Conservation (phyloP, 495 filamentous ascomycete species). For the Pseudevernia furfuracea region DNA sequence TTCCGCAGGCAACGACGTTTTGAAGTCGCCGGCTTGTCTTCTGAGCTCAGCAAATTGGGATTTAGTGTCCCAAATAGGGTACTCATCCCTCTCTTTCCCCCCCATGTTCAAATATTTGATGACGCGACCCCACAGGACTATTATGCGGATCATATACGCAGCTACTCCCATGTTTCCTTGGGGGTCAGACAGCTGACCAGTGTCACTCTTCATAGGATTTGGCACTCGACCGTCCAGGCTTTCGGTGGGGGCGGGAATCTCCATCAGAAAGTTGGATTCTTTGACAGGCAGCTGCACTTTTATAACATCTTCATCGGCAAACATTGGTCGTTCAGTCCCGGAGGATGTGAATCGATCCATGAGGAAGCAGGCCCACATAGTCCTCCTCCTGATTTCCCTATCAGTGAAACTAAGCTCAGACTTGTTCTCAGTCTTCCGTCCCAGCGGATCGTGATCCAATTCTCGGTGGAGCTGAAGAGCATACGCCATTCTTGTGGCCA, state of each 20-base stretch:
- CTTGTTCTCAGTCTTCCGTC: constrained; percentile 51
- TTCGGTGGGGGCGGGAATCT: constrained; percentile 84
- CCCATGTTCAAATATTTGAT: constrained; percentile 88
- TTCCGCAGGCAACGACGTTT: constrained; percentile 56
- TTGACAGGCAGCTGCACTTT: constrained; percentile 87
- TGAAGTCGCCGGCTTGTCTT: constrained; percentile 63
- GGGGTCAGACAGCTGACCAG: constrained; percentile 57
- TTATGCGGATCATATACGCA: constrained; percentile 80
- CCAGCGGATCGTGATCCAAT: constrained; percentile 73
- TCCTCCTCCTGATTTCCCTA: constrained; percentile 81
- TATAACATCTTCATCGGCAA: constrained; percentile 79
- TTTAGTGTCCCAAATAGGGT: constrained; percentile 71
- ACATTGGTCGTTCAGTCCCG: constrained; percentile 87
- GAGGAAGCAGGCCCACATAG: constrained; percentile 95
- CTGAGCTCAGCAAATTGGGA: constrained; percentile 68
- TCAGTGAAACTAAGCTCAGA: constrained; percentile 81
- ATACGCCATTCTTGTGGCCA: constrained; percentile 94
- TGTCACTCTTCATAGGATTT: constrained; percentile 55
- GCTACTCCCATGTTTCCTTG: constrained; percentile 89
- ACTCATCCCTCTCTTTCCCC: constrained; percentile 70
- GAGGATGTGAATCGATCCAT: constrained; percentile 98
- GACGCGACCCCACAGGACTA: constrained; percentile 83
- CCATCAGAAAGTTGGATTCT: constrained; percentile 83
- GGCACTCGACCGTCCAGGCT: constrained; percentile 66
- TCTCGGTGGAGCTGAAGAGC: constrained; percentile 91